A percentile compares a stretch with the other conserved stretches of the same genome.
These are phyloP conservation scores for Pneumocystis canis DNA, from an alignment of 1,139 yeast genomes.

Conservation along the genomic window DNA sequence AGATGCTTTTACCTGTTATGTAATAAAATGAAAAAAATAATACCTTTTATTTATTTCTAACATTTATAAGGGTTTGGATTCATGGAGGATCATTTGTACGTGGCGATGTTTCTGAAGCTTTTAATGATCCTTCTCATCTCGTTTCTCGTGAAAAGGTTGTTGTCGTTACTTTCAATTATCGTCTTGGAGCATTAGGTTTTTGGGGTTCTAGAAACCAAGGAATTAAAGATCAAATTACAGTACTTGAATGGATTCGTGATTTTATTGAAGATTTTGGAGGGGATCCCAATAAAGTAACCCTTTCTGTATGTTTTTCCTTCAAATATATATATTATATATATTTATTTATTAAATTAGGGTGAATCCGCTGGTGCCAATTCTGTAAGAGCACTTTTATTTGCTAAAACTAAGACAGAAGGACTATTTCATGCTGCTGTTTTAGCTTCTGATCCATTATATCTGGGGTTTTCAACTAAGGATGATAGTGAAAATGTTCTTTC, in stretches of 20 bases:
- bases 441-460: background rate
- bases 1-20: background rate
- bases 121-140: slow-evolving; percentile 15
- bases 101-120: slow-evolving; percentile 16
- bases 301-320: slow-evolving; percentile 8
- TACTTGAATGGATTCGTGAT: slow-evolving; percentile 27
- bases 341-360: slow-evolving; percentile 19
- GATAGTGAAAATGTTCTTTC: background rate
- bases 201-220: slow-evolving; percentile 24
- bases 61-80: slow-evolving; percentile 23
- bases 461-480: background rate
- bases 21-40: background rate
- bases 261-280: slow-evolving; percentile 29
- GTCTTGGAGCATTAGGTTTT: slow-evolving; percentile 27
- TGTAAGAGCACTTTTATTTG: slow-evolving; percentile 12
- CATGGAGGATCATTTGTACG: slow-evolving; percentile 27
- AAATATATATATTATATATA: too few species aligned
- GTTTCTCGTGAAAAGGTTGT: slow-evolving; percentile 17
- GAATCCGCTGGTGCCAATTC: slow-evolving; percentile 29
- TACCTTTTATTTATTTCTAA: slow-evolving; percentile 19
- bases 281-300: slow-evolving; percentile 25
- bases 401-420: background rate
- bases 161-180: slow-evolving; percentile 21
- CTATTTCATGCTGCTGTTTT: background rate
- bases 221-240: slow-evolving; percentile 25